Evolutionary conservation across 345 rosid species (phyloP).

Genomic region (Aquilaria malaccensis): DNA sequence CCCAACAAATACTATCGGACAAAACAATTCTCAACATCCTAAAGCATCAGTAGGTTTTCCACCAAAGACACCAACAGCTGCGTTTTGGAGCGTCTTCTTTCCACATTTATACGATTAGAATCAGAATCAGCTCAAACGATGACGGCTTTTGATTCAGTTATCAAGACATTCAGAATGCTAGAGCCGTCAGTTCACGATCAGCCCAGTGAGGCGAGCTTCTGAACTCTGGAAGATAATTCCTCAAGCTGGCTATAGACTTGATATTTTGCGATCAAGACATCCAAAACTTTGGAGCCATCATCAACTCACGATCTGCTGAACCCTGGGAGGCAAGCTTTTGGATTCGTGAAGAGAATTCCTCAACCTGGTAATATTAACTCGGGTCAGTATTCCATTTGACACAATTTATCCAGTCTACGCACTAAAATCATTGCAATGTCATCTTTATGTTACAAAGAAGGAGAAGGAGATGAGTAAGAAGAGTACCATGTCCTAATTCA

Average conservation of each 20-base stretch:
- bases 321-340: constrained; percentile 73
- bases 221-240: not conserved
- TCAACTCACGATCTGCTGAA: constrained; percentile 44
- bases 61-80: not conserved
- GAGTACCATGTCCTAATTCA: not conserved
- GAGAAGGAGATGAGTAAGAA: not conserved
- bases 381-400: constrained; percentile 6
- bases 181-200: no score
- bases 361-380: constrained; percentile 56
- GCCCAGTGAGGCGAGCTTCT: no score
- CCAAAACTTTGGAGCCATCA: constrained; percentile 67
- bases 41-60: not conserved
- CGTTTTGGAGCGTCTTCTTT: not conserved
- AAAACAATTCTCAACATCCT: no score
- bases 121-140: constrained; percentile 8
- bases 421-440: not conserved
- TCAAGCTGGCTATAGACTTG: not conserved
- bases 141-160: no score
- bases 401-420: no score
- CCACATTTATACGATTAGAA: not conserved
- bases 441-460: not conserved
- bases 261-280: constrained; percentile 35
- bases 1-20: no score
- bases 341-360: constrained; percentile 80
- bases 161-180: no score